These are phyloP conservation scores for Metarhizium sp. DNA, from an alignment of 2,329 filamentous ascomycete species.

Conservation along the genomic window DNA sequence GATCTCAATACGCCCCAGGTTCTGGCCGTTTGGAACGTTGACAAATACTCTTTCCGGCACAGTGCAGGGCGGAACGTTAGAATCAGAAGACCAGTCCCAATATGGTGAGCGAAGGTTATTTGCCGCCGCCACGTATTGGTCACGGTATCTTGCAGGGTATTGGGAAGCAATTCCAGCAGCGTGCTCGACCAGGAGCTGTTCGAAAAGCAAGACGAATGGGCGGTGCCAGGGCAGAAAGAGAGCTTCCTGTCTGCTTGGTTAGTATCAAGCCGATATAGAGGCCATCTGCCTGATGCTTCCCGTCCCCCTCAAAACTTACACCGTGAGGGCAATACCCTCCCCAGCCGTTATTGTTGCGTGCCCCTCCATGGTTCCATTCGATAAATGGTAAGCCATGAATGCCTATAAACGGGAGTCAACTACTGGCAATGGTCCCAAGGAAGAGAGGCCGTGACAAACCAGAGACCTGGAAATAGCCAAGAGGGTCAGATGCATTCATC, in stretches of 20 bases:
- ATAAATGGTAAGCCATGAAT: slow-evolving; percentile 33
- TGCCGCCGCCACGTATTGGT: slow-evolving; percentile 34
- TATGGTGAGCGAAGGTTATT: slow-evolving; percentile 37
- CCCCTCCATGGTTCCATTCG: slow-evolving; percentile 32
- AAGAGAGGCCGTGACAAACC: slow-evolving; percentile 21
- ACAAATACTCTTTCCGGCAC: slow-evolving; percentile 25
- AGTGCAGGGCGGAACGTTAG: slow-evolving; percentile 33
- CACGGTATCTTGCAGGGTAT: slow-evolving; percentile 27
- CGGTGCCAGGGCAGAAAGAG: slow-evolving; percentile 47
- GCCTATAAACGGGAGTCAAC: slow-evolving; percentile 14
- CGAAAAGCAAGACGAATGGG: slow-evolving; percentile 43
- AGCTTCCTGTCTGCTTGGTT: slow-evolving; percentile 28
- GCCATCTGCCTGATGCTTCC: neutral
- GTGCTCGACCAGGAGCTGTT: slow-evolving; percentile 43
- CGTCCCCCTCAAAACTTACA: slow-evolving; percentile 23
- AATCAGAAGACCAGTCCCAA: slow-evolving; percentile 44
- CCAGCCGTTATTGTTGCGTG: slow-evolving; percentile 19
- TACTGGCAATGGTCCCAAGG: no score
- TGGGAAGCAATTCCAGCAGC: slow-evolving; percentile 34
- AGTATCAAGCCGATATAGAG: neutral
- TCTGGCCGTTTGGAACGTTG: slow-evolving; percentile 28
- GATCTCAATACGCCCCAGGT: slow-evolving; percentile 22
- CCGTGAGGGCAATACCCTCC: slow-evolving; percentile 37
- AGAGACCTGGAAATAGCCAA: slow-evolving; percentile 41
- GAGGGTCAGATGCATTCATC: slow-evolving; percentile 27